Evolutionary conservation across 2,329 filamentous ascomycete species (phyloP).

Genomic region (Colletotrichum noveboracense): DNA sequence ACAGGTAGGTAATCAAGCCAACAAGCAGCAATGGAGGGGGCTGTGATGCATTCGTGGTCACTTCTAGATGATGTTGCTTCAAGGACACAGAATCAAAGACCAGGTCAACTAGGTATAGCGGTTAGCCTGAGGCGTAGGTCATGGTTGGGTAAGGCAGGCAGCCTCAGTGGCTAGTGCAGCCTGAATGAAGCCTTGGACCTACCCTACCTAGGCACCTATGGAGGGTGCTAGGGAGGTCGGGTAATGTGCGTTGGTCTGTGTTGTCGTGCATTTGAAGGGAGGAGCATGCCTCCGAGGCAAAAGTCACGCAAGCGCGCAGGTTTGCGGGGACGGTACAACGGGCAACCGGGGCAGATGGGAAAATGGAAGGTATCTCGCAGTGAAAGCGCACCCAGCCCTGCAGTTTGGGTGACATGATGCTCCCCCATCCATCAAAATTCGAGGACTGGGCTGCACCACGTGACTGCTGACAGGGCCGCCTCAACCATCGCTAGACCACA

Average conservation of each 20-base stretch:
- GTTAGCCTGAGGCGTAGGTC: background rate
- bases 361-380: background rate
- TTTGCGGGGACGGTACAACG: constrained; percentile 29
- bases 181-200: background rate
- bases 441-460: constrained; percentile 10
- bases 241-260: background rate
- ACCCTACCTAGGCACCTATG: background rate
- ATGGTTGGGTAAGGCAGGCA: background rate
- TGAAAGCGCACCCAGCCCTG: background rate
- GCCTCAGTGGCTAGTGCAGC: background rate
- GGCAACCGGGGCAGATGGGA: background rate
- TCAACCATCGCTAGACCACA: background rate
- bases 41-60: background rate
- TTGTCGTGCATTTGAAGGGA: background rate
- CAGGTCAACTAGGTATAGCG: background rate
- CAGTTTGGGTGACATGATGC: background rate
- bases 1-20: background rate
- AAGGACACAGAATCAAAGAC: background rate
- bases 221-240: background rate
- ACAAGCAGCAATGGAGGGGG: background rate
- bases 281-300: constrained; percentile 12
- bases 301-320: constrained; percentile 39
- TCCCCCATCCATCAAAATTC: constrained; percentile 18
- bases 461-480: background rate
- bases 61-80: background rate